Evolutionary conservation across 257 asterid species (phyloP).

Genomic region (Forsythia suspensa): DNA sequence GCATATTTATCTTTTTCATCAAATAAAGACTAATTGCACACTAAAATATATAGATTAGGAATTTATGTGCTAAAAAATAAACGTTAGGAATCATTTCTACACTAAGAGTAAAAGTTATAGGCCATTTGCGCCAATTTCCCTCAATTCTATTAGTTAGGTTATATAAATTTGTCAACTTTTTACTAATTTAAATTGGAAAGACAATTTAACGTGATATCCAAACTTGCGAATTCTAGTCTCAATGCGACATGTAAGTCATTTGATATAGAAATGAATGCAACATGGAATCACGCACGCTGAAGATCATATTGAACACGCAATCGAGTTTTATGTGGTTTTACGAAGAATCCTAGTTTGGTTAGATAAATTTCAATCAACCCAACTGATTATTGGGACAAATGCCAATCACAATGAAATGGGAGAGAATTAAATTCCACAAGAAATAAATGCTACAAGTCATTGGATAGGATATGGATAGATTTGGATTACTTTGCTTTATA

Average conservation of each 20-base stretch:
- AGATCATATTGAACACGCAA: background rate
- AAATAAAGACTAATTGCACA: no score
- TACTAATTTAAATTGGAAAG: no score
- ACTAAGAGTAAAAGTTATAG: no score
- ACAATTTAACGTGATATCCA: background rate
- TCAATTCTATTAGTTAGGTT: no score
- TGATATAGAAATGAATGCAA: no score
- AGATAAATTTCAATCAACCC: background rate
- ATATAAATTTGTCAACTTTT: background rate
- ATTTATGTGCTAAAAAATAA: no score
- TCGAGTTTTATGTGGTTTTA: background rate
- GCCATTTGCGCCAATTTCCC: no score
- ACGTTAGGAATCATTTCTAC: no score
- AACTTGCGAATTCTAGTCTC: background rate
- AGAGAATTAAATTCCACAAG: background rate
- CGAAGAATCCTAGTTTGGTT: background rate
- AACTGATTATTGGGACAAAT: slow-evolving; percentile 1
- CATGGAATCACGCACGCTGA: background rate
- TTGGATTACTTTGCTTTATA: background rate
- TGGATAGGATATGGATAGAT: slow-evolving; percentile 11
- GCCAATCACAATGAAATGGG: background rate
- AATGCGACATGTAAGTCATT: background rate
- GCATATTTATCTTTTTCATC: no score
- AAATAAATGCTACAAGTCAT: slow-evolving; percentile 5
- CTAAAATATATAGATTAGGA: no score